Conservation (phyloP, 2,329 filamentous ascomycete species). For the Pyricularia pennisetigena region DNA sequence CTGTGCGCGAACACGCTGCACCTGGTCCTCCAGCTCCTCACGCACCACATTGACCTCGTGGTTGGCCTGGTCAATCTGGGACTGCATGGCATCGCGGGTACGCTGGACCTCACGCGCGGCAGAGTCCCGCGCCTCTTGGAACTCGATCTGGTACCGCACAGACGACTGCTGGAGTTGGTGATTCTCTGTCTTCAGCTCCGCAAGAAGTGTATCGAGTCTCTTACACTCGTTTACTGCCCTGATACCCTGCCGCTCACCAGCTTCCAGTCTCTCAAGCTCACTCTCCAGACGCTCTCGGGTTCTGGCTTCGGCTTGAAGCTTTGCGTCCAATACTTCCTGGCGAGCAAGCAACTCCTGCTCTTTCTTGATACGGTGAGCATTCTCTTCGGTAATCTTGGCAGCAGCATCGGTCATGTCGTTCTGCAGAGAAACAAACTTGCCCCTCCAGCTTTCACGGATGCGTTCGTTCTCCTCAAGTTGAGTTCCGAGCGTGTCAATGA, state of each 20-base stretch:
- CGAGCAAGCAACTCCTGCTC: constrained; percentile 71
- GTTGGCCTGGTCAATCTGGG: constrained; percentile 74
- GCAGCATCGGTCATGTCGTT: constrained; percentile 76
- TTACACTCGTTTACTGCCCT: constrained; percentile 53
- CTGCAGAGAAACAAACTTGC: constrained; percentile 77
- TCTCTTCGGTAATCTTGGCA: constrained; percentile 73
- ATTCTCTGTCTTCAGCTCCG: constrained; percentile 55
- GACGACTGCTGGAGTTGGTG: constrained; percentile 61
- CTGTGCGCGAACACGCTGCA: constrained; percentile 61
- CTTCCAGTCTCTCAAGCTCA: constrained; percentile 56
- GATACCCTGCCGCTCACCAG: constrained; percentile 55
- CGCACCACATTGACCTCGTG: constrained; percentile 78
- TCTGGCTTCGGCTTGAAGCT: constrained; percentile 64
- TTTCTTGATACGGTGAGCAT: constrained; percentile 66
- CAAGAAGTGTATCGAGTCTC: constrained; percentile 44
- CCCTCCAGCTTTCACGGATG: constrained; percentile 73
- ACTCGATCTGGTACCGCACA: constrained; percentile 67
- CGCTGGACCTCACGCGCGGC: constrained; percentile 73
- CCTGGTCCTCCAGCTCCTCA: constrained; percentile 71
- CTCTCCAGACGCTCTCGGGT: constrained; percentile 57
- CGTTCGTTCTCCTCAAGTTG: constrained; percentile 82
- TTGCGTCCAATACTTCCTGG: constrained; percentile 69
- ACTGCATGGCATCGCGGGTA: constrained; percentile 67
- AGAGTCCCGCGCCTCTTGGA: constrained; percentile 72
- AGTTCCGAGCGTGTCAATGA: constrained; percentile 61